Evolutionary conservation across 1,139 yeast species (phyloP).

Genomic region (Lodderomyces margitis): DNA sequence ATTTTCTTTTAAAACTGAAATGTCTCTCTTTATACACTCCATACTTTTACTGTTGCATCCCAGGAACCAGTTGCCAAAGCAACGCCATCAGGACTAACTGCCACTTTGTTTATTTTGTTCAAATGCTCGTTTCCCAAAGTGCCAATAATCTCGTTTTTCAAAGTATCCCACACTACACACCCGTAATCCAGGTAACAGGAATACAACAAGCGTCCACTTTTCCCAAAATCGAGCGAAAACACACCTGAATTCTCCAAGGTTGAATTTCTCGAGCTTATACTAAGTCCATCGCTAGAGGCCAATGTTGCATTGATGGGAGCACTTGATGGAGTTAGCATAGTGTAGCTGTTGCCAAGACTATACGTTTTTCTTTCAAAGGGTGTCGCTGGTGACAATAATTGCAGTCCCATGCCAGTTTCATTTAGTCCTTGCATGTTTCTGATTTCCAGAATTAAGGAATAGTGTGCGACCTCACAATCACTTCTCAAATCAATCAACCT

Average conservation of each 20-base stretch:
- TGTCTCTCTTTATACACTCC: slow-evolving; percentile 34
- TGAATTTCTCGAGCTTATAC: slow-evolving; percentile 17
- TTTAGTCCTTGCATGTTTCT: slow-evolving; percentile 4
- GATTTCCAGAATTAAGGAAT: slow-evolving; percentile 30
- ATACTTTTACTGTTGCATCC: slow-evolving; percentile 65
- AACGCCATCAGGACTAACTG: slow-evolving; percentile 71
- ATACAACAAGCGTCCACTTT: slow-evolving; percentile 73
- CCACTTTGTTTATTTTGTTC: slow-evolving; percentile 61
- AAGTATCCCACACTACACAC: slow-evolving; percentile 75
- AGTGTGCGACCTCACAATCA: slow-evolving; percentile 65
- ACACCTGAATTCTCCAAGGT: slow-evolving; percentile 62
- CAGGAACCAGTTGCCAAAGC: slow-evolving; percentile 72
- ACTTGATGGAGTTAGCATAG: slow-evolving; percentile 3
- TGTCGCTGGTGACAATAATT: slow-evolving; percentile 5
- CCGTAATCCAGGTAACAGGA: slow-evolving; percentile 76
- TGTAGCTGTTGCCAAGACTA: neutral
- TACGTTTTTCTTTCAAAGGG: slow-evolving; percentile 3
- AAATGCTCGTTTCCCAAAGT: slow-evolving; percentile 47
- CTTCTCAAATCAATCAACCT: slow-evolving; percentile 74
- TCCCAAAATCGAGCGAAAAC: slow-evolving; percentile 68
- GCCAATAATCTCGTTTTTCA: slow-evolving; percentile 66
- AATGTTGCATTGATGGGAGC: slow-evolving; percentile 5
- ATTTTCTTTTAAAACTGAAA: neutral
- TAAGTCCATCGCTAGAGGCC: slow-evolving; percentile 6
- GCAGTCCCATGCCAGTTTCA: neutral